Conservation (phyloP, 2,329 filamentous ascomycete species). For the Neophaeococcomyces aloes region DNA sequence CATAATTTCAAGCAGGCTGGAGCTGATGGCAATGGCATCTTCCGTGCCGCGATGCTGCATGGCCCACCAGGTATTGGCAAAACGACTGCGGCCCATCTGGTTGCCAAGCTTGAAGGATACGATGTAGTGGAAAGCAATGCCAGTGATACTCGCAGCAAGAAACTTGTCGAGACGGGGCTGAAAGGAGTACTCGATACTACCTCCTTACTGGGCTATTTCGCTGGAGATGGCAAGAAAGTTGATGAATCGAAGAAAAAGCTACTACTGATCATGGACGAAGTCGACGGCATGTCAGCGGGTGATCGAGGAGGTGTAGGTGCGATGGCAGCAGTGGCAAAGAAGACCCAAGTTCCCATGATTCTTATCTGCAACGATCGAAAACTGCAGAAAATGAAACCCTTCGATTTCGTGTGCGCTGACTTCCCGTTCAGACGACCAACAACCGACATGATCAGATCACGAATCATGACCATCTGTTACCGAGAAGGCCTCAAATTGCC, state of each 20-base stretch:
- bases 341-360: slow-evolving; percentile 88
- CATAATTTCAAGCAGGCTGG: slow-evolving; percentile 73
- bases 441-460: slow-evolving; percentile 77
- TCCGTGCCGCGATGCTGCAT: slow-evolving; percentile 86
- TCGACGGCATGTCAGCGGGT: slow-evolving; percentile 96
- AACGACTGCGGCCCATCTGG: slow-evolving; percentile 89
- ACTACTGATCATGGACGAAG: slow-evolving; percentile 96
- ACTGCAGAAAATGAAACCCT: slow-evolving; percentile 95
- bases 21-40: slow-evolving; percentile 69
- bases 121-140: slow-evolving; percentile 93
- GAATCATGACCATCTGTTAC: slow-evolving; percentile 91
- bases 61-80: slow-evolving; percentile 95
- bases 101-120: slow-evolving; percentile 84
- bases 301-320: slow-evolving; percentile 93
- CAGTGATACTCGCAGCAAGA: slow-evolving; percentile 92
- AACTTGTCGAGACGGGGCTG: slow-evolving; percentile 80
- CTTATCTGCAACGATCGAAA: slow-evolving; percentile 94
- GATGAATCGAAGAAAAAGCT: slow-evolving; percentile 81
- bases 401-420: slow-evolving; percentile 76
- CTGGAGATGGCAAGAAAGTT: slow-evolving; percentile 68
- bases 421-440: slow-evolving; percentile 82
- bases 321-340: slow-evolving; percentile 86
- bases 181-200: slow-evolving; percentile 87
- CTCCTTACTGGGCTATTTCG: slow-evolving; percentile 83
- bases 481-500: slow-evolving; percentile 83